Conservation (phyloP, 75 land plant genomes). For the Pinus taeda region DNA sequence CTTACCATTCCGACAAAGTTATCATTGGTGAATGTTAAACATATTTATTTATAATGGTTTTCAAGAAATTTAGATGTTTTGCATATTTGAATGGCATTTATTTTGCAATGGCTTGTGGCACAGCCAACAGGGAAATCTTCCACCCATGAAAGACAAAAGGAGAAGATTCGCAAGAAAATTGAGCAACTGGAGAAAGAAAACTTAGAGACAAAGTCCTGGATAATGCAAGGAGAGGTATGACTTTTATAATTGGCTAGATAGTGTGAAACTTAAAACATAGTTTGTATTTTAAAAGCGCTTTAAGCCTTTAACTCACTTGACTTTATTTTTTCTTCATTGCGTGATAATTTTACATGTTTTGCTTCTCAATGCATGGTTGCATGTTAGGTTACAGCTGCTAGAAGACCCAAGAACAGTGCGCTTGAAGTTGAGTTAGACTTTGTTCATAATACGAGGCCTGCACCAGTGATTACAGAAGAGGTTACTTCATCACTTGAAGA, state of each 20-base stretch:
- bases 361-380: not conserved
- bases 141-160: constrained; percentile 63
- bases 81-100: not conserved
- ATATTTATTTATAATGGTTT: not conserved
- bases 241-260: not conserved
- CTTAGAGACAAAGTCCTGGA: constrained; percentile 74
- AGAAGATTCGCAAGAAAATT: constrained; percentile 56
- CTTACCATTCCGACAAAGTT: not conserved
- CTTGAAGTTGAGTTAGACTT: constrained; percentile 96
- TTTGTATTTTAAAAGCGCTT: constrained; percentile 2
- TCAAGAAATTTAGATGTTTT: not conserved
- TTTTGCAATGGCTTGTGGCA: constrained; percentile 3
- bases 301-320: constrained; percentile 4
- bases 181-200: constrained; percentile 80
- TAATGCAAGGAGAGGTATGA: constrained; percentile 89
- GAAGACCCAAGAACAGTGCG: constrained; percentile 94
- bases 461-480: constrained; percentile 96
- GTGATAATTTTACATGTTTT: not conserved
- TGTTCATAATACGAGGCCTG: constrained; percentile 89
- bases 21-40: not conserved
- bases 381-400: constrained; percentile 80
- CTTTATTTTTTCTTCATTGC: not conserved
- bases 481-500: constrained; percentile 89
- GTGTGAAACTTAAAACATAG: not conserved
- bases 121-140: constrained; percentile 47